Conservation (phyloP, 257 asterid genomes). For the Craterostigma plantagineum region DNA sequence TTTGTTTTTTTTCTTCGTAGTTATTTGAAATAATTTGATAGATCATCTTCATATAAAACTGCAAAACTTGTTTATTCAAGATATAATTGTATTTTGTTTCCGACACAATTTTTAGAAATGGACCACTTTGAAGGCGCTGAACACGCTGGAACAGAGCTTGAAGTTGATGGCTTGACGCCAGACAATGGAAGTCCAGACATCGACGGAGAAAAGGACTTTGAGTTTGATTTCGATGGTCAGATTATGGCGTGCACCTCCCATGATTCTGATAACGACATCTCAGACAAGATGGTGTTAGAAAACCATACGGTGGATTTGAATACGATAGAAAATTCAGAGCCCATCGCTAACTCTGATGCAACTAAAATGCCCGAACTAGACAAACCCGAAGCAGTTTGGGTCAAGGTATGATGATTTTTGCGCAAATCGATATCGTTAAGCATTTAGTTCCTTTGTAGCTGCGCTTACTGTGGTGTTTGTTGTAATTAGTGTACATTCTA, state of each 20-base stretch:
- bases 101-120: too few species aligned
- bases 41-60: too few species aligned
- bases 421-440: not conserved
- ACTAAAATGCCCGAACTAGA: constrained; percentile 39
- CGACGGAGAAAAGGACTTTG: constrained; percentile 30
- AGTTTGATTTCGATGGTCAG: constrained; percentile 36
- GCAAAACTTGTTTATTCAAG: too few species aligned
- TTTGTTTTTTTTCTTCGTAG: too few species aligned
- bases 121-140: constrained; percentile 11
- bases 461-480: not conserved
- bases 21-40: too few species aligned
- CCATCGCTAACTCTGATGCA: constrained; percentile 27
- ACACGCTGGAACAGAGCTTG: constrained; percentile 22
- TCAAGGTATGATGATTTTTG: constrained; percentile 64
- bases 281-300: constrained; percentile 23
- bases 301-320: constrained; percentile 13
- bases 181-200: constrained; percentile 18
- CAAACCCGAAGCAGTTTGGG: constrained; percentile 88
- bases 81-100: too few species aligned
- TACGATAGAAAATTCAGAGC: constrained; percentile 24
- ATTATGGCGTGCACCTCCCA: too few species aligned
- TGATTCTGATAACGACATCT: constrained; percentile 36
- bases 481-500: too few species aligned
- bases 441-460: not conserved
- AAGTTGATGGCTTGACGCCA: constrained; percentile 21